Conservation (phyloP, 257 asterid species). For the Solanum tarijense region DNA sequence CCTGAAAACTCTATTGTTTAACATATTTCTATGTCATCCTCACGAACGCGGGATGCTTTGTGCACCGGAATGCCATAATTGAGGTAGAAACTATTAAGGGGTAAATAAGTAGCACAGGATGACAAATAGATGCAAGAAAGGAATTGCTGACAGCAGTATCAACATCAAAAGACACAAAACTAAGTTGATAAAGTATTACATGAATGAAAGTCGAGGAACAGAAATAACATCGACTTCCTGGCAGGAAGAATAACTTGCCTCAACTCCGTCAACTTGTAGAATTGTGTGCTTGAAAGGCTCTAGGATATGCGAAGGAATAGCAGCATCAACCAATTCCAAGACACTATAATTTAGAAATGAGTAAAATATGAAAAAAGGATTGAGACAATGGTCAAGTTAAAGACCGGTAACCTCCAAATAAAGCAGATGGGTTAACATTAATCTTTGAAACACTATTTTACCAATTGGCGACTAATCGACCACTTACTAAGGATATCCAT, state of each 20-base stretch:
- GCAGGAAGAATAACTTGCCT: constrained; percentile 39
- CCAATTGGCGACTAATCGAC: background rate
- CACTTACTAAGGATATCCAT: background rate
- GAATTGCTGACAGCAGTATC: background rate
- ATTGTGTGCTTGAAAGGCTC: constrained; percentile 71
- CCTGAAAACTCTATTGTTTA: background rate
- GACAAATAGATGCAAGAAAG: background rate
- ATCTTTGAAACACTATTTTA: background rate
- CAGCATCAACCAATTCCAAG: constrained; percentile 98
- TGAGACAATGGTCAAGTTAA: constrained; percentile 5
- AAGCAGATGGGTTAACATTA: background rate
- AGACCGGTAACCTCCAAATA: background rate
- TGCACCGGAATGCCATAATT: background rate
- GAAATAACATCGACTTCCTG: background rate
- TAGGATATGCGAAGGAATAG: constrained; percentile 56
- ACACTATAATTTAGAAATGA: constrained; percentile 25
- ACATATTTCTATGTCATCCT: background rate
- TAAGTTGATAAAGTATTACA: background rate
- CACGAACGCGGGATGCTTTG: background rate
- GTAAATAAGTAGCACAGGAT: background rate
- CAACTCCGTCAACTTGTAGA: constrained; percentile 81
- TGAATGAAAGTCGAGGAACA: background rate
- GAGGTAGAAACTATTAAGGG: background rate
- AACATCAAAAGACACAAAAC: background rate
- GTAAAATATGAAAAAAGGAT: constrained; percentile 9